Conservation (phyloP, 2,329 filamentous ascomycete species). For the Cladosporium halotolerans region DNA sequence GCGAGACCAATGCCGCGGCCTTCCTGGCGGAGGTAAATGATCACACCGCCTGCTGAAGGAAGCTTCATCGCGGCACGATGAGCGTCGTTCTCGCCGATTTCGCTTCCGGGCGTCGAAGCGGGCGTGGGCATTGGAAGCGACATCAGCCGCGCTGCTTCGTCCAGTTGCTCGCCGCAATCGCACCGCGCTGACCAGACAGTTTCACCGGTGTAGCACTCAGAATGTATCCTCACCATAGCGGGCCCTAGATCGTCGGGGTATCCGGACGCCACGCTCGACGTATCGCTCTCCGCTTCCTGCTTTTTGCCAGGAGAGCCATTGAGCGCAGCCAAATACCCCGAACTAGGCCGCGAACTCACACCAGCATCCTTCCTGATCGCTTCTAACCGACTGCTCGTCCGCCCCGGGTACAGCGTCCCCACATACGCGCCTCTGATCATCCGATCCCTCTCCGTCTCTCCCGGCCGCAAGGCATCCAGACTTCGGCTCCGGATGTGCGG, state of each 20-base stretch:
- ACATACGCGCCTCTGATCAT: slow-evolving; percentile 94
- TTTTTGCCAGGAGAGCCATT: slow-evolving; percentile 14
- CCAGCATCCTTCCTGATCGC: slow-evolving; percentile 38
- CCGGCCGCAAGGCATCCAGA: slow-evolving; percentile 63
- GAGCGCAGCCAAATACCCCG: slow-evolving; percentile 15
- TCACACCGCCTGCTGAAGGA: slow-evolving; percentile 67
- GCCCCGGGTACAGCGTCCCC: slow-evolving; percentile 77
- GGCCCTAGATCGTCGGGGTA: slow-evolving; percentile 35
- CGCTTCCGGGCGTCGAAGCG: slow-evolving; percentile 22
- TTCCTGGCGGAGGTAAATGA: slow-evolving; percentile 93
- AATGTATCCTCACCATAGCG: slow-evolving; percentile 89
- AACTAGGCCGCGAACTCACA: slow-evolving; percentile 20
- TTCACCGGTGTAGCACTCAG: slow-evolving; percentile 97
- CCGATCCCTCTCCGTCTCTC: slow-evolving; percentile 79
- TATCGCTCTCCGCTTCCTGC: slow-evolving; percentile 25
- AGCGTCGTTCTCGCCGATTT: slow-evolving; percentile 13
- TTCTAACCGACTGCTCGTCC: slow-evolving; percentile 66
- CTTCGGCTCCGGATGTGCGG: slow-evolving; percentile 67
- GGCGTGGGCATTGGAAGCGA: slow-evolving; percentile 33
- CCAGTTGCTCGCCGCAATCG: slow-evolving; percentile 95
- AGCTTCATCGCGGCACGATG: slow-evolving; percentile 17
- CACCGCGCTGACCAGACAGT: slow-evolving; percentile 97
- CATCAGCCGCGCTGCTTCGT: slow-evolving; percentile 94
- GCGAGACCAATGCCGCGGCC: slow-evolving; percentile 90
- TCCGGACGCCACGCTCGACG: slow-evolving; percentile 15